Evolutionary conservation across 2,329 filamentous ascomycete genomes (phyloP), one percentile per base, ranked within the genome.

Genomic region (Neopestalotiopsis sp.): DNA sequence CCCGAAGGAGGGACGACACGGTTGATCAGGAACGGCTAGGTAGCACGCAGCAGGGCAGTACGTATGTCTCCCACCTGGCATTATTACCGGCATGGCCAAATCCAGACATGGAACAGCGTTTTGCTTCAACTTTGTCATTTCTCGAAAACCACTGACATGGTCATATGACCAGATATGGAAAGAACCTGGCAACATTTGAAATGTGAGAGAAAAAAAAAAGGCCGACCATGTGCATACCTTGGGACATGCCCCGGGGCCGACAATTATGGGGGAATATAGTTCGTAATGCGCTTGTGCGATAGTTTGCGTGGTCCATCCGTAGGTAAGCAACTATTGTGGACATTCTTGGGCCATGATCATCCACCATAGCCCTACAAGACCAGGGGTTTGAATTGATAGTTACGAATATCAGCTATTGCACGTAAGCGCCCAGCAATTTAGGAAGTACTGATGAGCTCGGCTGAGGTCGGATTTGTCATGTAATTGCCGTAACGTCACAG

Each of bases 11-110:
- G 45, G 45, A 52, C n/a, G 45, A 52, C 45, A 52, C n/a, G 45
- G 45, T 52, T 52, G 45, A 52, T 52, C 45, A 52, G 45, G 45
- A 52, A 52, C 45, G 45, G 45, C 45, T 52, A 52, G 45, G 45
- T 20, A n/a, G 34, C 10, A 38, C 34, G 34, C 10, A 38, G 34
- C 24, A 28, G 24, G 24, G 24, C 24, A 28, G 24, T 28, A 28
- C 24, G 24, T 38, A 38, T 38, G 34, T 52, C 45, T 17, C 17
- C 45, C 45, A 52, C 45, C 45, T 52, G 45, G 45, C n/a, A 10
- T 17, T 49, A 49, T 13, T n/a, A 20, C n/a, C 45, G 20, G 17
- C 45, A 52, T 20, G 45, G n/a, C 17, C 45, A 52, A 20, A 20
- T 52, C 45, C 45, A 38, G 34, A 38, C 34, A 38, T 38, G 45